phyloP scores from a whole-genome alignment of 371 early-diverging fungal species.

The Lichtheimia ornata region DNA sequence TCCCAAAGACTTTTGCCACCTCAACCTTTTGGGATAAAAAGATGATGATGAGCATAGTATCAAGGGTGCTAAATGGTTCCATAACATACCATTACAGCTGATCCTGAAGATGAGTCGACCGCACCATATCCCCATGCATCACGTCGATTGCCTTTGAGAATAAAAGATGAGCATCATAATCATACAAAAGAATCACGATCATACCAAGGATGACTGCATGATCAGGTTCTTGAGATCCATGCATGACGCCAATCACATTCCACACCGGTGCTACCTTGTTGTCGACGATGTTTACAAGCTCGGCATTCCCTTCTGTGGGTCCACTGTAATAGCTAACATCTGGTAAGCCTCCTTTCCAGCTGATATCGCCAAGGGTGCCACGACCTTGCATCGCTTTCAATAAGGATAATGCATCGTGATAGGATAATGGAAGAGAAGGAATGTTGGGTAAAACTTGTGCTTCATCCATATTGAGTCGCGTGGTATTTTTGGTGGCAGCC shows the following conservation, averaged over 20 bases:
- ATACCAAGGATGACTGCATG: conserved; percentile 56
- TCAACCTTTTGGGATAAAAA: conserved; percentile 33
- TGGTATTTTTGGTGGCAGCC: conserved; percentile 53
- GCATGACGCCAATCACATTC: conserved; percentile 66
- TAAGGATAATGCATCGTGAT: conserved; percentile 62
- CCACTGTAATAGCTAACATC: conserved; percentile 58
- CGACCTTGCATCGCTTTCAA: conserved; percentile 52
- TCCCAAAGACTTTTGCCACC: conserved; percentile 46
- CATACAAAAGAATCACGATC: neutral
- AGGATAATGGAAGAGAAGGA: conserved; percentile 70
- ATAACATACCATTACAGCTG: conserved; percentile 51
- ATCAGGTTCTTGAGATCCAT: conserved; percentile 60
- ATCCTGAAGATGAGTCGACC: conserved; percentile 69
- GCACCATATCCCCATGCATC: conserved; percentile 75
- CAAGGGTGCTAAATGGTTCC: neutral
- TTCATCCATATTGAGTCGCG: conserved; percentile 51
- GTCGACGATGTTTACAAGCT: conserved; percentile 58
- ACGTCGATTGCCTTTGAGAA: conserved; percentile 54
- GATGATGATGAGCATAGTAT: neutral
- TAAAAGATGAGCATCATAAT: too few species aligned
- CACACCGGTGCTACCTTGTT: conserved; percentile 60
- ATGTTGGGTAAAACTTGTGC: conserved; percentile 51
- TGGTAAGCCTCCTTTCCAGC: conserved; percentile 54
- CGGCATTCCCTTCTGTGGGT: conserved; percentile 50
- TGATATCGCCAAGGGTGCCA: conserved; percentile 32